Evolutionary conservation across 768 basidiomycete species (phyloP).

Genomic region (Chalciporus pseudorubinellus): DNA sequence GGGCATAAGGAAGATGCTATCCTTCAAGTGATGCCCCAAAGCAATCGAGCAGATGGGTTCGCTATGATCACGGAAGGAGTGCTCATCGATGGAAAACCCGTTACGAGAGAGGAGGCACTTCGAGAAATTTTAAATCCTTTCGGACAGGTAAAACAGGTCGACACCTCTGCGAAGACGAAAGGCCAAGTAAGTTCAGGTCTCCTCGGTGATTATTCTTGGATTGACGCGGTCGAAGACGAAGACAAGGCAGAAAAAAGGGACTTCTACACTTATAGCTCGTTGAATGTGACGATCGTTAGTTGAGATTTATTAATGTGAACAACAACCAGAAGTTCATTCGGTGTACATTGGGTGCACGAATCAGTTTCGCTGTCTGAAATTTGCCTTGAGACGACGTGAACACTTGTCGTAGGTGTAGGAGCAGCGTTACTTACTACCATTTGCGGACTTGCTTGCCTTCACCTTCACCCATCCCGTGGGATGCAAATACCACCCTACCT

Average conservation of each 20-base stretch:
- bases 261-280: neutral
- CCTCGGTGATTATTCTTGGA: neutral
- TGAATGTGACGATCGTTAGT: neutral
- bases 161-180: slow-evolving; percentile 14
- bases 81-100: slow-evolving; percentile 23
- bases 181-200: slow-evolving; percentile 11
- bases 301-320: neutral
- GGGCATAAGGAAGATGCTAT: slow-evolving; percentile 18
- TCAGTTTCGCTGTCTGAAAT: neutral
- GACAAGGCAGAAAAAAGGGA: slow-evolving; percentile 9
- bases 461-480: neutral
- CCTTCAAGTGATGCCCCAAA: slow-evolving; percentile 16
- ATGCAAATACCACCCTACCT: slow-evolving; percentile 44
- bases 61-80: slow-evolving; percentile 23
- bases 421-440: neutral
- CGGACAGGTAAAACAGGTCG: slow-evolving; percentile 1
- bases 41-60: slow-evolving; percentile 19
- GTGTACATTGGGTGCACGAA: neutral
- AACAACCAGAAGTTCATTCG: neutral
- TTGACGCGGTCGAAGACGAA: slow-evolving; percentile 16
- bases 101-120: slow-evolving; percentile 19
- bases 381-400: neutral
- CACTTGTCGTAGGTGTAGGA: neutral
- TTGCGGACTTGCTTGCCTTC: neutral
- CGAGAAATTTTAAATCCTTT: slow-evolving; percentile 21